Evolutionary conservation across 2,329 filamentous ascomycete genomes (phyloP), one percentile per base, ranked within the genome.

Genomic region (Colletotrichum sojae): DNA sequence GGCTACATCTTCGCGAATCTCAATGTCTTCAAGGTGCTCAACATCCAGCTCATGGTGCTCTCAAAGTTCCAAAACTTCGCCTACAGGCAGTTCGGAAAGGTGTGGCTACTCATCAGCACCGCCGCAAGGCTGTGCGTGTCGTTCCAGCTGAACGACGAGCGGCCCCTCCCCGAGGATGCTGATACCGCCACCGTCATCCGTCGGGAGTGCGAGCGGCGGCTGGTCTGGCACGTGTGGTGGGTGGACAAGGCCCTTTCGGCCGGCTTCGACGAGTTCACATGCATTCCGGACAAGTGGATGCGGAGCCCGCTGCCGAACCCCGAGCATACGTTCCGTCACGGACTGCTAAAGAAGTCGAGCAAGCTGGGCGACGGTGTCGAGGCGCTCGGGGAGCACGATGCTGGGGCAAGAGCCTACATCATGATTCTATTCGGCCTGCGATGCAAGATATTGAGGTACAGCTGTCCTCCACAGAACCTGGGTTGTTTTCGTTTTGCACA

Each of bases 11-110:
- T 62, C 0, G 59, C 48, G 39, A 62, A 62, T 48, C 49, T 62
- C 31, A 62, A 62, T 22, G 59, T 62, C 6, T 62, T 53, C 49
- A 62, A 62, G 49, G 39, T 62, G 2, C 25, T 62, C 6, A 62
- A 62, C 39, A 62, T 62, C 8, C 59, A 62, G 16, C 58, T 67
- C 16, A 56, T 67, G 51, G 45, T 46, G 5, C 52, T 67, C 1
- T 67, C 64, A 22, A 67, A 55, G 52, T 67, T 67, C 1, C 64
- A 67, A 2, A 67, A 67, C 45, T 67, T 63, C 3, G 64, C 64
- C 20, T 67, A 67, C 25, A 13, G 64, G 22, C 64, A 67, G 18
- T 63, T 67, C 8, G 64, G 64, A 6, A 67, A 67, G 15, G 45
- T 57, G 6, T 67, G 64, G 64, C 43, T 67, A 13, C 43, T 67